Percentiles rank a stretch among this genome's conserved stretches.
These are phyloP conservation scores for Trichoderma sp. DNA, from an alignment of 2,329 filamentous ascomycete species.

Conservation along the genomic window DNA sequence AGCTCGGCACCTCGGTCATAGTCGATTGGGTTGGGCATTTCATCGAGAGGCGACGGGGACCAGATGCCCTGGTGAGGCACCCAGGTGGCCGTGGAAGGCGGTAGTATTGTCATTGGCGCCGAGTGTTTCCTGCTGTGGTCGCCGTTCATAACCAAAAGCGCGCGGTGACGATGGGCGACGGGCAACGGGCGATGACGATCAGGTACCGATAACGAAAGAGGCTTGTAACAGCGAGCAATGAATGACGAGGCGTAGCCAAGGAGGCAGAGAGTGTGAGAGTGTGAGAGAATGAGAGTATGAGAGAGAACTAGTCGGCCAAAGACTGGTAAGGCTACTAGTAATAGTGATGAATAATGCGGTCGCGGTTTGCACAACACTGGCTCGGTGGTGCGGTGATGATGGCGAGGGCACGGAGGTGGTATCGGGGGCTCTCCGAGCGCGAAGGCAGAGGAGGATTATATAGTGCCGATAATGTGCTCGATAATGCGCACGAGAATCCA, in stretches of 20 bases:
- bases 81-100: background rate
- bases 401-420: background rate
- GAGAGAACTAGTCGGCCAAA: background rate
- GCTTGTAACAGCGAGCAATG: background rate
- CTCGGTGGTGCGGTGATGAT: background rate
- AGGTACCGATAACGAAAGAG: background rate
- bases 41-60: background rate
- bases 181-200: background rate
- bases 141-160: constrained; percentile 19
- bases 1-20: background rate
- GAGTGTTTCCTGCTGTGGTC: constrained; percentile 23
- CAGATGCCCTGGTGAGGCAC: background rate
- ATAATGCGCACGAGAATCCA: background rate
- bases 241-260: background rate
- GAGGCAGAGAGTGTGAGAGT: background rate
- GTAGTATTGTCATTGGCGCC: constrained; percentile 19
- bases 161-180: background rate
- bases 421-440: background rate
- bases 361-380: background rate
- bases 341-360: background rate
- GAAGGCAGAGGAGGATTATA: constrained; percentile 27
- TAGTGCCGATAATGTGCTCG: constrained; percentile 21
- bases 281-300: background rate
- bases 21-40: background rate
- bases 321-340: background rate